A percentile compares a stretch with the other conserved stretches of the same genome.
phyloP scores from a whole-genome alignment of 768 basidiomycete genomes.

The Daedalea quercina region DNA sequence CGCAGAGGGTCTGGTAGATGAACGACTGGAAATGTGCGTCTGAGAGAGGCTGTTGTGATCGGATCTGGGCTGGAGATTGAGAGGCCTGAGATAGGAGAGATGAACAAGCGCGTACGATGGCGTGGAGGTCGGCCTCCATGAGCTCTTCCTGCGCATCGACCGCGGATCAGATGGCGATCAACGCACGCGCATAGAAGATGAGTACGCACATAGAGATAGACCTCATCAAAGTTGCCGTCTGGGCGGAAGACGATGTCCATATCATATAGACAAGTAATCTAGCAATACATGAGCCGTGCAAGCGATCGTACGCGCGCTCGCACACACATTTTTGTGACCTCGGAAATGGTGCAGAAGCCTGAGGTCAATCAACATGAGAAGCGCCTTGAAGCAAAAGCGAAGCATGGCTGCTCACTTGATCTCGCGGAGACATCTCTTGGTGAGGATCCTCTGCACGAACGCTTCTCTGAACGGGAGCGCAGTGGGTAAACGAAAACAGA shows the following conservation, averaged over 20 bases:
- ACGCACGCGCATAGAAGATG: not conserved
- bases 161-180: conserved; percentile 3
- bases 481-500: not conserved
- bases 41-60: conserved; percentile 81
- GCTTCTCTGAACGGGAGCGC: not conserved
- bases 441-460: conserved; percentile 71
- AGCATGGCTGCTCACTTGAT: conserved; percentile 56
- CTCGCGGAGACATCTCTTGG: conserved; percentile 93
- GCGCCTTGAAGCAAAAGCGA: too few species aligned
- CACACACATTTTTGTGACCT: conserved; percentile 92
- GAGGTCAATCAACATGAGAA: conserved; percentile 2
- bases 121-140: conserved; percentile 99
- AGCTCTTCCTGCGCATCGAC: conserved; percentile 73
- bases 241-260: conserved; percentile 97
- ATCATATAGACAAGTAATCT: conserved; percentile 97
- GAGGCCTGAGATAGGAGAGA: not conserved
- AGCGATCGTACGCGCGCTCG: conserved; percentile 16
- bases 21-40: conserved; percentile 95
- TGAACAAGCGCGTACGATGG: conserved; percentile 59
- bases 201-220: conserved; percentile 77
- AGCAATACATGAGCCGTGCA: conserved; percentile 7
- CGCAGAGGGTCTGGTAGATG: conserved; percentile 97
- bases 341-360: conserved; percentile 96
- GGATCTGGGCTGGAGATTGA: conserved; percentile 44
- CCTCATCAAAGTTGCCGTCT: conserved; percentile 90